Conservation (phyloP, 2,329 filamentous ascomycete species). For the Capronia epimyces region DNA sequence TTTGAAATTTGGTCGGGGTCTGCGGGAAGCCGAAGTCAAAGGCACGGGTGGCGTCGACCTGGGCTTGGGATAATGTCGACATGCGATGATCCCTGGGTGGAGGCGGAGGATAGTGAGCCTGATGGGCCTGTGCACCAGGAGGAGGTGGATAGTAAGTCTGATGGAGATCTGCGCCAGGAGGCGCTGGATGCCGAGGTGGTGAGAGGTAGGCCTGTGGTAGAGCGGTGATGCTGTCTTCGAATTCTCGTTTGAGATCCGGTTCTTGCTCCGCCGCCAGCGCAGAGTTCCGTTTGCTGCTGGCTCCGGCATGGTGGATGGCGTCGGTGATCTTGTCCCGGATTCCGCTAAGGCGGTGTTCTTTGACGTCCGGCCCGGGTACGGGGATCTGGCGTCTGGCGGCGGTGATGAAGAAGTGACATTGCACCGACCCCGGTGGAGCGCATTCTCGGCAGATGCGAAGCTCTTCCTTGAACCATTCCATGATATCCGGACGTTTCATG, state of each 20-base stretch:
- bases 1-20: constrained; percentile 81
- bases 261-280: constrained; percentile 75
- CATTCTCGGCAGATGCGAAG: constrained; percentile 84
- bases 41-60: constrained; percentile 32
- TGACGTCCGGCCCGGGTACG: constrained; percentile 31
- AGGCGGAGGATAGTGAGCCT: constrained; percentile 22
- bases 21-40: constrained; percentile 77
- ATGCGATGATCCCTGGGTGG: constrained; percentile 12
- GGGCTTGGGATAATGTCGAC: constrained; percentile 22
- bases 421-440: constrained; percentile 80
- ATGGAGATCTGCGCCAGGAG: neutral
- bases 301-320: constrained; percentile 65
- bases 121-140: neutral
- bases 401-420: constrained; percentile 93
- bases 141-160: constrained; percentile 13
- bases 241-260: constrained; percentile 61
- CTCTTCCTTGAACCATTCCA: constrained; percentile 98
- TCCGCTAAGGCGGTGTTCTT: constrained; percentile 47
- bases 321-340: constrained; percentile 85
- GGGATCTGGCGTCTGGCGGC: constrained; percentile 56
- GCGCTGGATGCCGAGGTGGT: constrained; percentile 20
- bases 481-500: constrained; percentile 80
- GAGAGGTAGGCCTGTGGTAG: constrained; percentile 55
- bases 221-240: constrained; percentile 73
- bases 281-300: constrained; percentile 81